Conservation (phyloP, 176 grass and related monocot species). For the Guadua angustifolia region DNA sequence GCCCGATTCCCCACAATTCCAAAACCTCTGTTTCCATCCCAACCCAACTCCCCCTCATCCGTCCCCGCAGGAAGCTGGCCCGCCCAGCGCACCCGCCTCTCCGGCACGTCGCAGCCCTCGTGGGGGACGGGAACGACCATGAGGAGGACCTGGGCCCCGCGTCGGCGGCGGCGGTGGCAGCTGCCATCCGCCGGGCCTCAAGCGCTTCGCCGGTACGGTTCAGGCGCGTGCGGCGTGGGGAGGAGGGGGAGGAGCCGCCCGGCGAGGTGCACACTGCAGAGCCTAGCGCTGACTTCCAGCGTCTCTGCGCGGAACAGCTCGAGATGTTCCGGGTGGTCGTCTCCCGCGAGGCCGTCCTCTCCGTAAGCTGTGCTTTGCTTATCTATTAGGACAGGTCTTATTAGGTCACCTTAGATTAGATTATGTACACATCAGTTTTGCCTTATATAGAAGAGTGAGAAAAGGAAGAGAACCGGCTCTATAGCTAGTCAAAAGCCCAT, state of each 20-base stretch:
- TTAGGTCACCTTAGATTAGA: no score
- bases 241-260: conserved; percentile 17
- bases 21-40: not conserved
- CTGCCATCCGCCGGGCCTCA: conserved; percentile 60
- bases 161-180: conserved; percentile 61
- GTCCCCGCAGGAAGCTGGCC: not conserved
- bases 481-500: no score
- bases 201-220: conserved; percentile 60
- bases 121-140: not conserved
- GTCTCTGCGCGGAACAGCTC: conserved; percentile 72
- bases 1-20: not conserved
- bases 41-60: not conserved
- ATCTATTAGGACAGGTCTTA: no score
- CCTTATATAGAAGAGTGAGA: no score
- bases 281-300: conserved; percentile 69
- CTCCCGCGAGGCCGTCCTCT: conserved; percentile 55
- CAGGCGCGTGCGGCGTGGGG: conserved; percentile 36
- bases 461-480: no score
- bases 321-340: conserved; percentile 69
- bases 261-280: conserved; percentile 26
- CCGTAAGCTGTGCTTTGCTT: conserved; percentile 37
- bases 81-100: conserved; percentile 29
- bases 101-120: conserved; percentile 33
- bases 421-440: no score
- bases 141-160: conserved; percentile 47